Percentiles rank a stretch among this genome's conserved stretches.
phyloP scores from a whole-genome alignment of 2,329 filamentous ascomycete genomes.

The Diaporthe australafricana region DNA sequence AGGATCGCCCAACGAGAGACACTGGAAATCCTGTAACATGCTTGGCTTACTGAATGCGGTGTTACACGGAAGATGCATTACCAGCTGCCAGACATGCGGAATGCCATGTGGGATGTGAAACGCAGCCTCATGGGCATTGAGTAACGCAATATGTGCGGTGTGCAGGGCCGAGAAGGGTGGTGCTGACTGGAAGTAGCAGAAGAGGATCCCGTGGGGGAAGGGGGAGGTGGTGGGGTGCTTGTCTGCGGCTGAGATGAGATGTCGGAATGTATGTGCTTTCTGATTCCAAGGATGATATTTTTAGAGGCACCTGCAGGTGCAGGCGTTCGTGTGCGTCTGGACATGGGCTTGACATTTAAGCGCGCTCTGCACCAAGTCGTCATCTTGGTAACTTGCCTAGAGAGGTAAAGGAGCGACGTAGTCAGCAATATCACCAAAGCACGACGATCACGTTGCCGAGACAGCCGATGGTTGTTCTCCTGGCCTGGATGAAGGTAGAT shows the following conservation, averaged over 20 bases:
- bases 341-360: background rate
- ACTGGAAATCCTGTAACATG: background rate
- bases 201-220: background rate
- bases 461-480: background rate
- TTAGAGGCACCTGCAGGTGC: constrained; percentile 10
- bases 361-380: background rate
- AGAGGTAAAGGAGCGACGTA: background rate
- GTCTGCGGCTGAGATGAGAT: constrained; percentile 11
- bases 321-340: background rate
- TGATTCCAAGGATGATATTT: constrained; percentile 11
- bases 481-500: too few species aligned
- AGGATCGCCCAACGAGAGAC: background rate
- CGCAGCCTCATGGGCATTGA: constrained; percentile 9
- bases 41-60: background rate
- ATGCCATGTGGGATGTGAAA: background rate
- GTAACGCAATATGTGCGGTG: background rate
- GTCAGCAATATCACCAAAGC: background rate
- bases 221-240: background rate
- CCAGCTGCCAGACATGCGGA: background rate
- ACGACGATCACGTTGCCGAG: background rate
- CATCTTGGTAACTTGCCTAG: background rate
- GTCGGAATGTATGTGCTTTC: background rate
- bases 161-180: background rate
- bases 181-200: background rate
- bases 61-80: background rate